A percentile compares a stretch with the other conserved stretches of the same genome.
Evolutionary conservation across 805 yeast species (phyloP).

Genomic region (Dipodascus geniculatus): DNA sequence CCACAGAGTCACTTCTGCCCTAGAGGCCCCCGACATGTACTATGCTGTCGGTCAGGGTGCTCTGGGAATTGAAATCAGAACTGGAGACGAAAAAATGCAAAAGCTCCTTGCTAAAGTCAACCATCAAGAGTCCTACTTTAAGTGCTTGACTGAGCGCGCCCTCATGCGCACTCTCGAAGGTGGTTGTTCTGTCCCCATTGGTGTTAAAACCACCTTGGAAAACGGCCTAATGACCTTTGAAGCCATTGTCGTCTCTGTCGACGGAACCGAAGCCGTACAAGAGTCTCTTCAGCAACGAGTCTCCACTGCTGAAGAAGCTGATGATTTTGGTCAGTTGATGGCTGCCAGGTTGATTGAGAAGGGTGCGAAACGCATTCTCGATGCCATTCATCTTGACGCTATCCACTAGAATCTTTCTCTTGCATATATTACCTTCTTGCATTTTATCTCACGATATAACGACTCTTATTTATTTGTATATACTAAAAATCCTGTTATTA

Average conservation of each 20-base stretch:
- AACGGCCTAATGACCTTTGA: conserved; percentile 38
- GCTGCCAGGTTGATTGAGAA: conserved; percentile 54
- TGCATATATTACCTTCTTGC: background rate
- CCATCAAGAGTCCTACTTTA: conserved; percentile 50
- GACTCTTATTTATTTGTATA: background rate
- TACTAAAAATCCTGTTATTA: too few relatives aligned
- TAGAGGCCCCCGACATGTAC: conserved; percentile 71
- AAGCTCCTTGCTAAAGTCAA: conserved; percentile 53
- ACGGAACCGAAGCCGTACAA: conserved; percentile 63
- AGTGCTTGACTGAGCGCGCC: conserved; percentile 83
- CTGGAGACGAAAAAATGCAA: conserved; percentile 47
- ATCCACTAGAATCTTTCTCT: conserved; percentile 3
- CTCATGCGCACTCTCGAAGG: conserved; percentile 86
- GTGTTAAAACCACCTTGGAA: conserved; percentile 56
- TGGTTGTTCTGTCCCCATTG: conserved; percentile 96
- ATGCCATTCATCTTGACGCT: conserved; percentile 44
- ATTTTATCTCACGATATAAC: background rate
- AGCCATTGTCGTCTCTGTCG: conserved; percentile 74
- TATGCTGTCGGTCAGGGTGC: conserved; percentile 99
- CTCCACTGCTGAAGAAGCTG: conserved; percentile 46
- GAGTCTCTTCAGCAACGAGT: conserved; percentile 34
- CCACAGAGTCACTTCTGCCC: conserved; percentile 60
- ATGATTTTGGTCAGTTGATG: conserved; percentile 52
- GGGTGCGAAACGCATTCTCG: conserved; percentile 80
- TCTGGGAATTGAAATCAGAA: conserved; percentile 79